Evolutionary conservation across 2,329 filamentous ascomycete species (phyloP).

Genomic region (Acephala macrosclerotiorum): DNA sequence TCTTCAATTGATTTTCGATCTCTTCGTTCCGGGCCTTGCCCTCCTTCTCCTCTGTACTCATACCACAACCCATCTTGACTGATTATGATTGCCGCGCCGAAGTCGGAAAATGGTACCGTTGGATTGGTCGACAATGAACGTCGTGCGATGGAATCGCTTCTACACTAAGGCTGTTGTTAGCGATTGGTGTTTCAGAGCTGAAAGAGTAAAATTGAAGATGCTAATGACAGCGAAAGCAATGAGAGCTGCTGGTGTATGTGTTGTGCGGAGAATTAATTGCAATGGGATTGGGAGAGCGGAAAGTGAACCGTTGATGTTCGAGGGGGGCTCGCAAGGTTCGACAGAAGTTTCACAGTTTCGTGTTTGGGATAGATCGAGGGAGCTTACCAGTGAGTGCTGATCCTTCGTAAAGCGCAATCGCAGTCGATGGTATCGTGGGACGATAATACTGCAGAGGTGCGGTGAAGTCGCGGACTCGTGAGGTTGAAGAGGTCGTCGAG

Average conservation of each 20-base stretch:
- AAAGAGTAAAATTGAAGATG: background rate
- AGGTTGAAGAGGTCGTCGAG: too few relatives aligned
- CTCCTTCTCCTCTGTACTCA: constrained; percentile 99
- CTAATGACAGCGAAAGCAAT: background rate
- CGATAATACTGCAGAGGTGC: too few relatives aligned
- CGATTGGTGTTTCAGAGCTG: background rate
- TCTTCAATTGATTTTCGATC: constrained; percentile 99
- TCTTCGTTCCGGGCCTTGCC: constrained; percentile 99
- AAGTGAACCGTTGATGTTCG: constrained; percentile 3
- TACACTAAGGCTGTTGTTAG: background rate
- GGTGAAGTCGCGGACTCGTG: too few relatives aligned
- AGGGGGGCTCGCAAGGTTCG: background rate
- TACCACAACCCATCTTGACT: constrained; percentile 96
- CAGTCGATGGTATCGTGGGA: background rate
- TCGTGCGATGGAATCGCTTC: background rate
- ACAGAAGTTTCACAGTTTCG: constrained; percentile 18
- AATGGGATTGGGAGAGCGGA: background rate
- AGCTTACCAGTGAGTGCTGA: constrained; percentile 27
- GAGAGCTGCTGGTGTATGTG: background rate
- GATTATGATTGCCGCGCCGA: constrained; percentile 33
- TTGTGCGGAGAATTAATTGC: constrained; percentile 1
- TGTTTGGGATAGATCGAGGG: constrained; percentile 7
- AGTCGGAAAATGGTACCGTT: constrained; percentile 15
- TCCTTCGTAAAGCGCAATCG: background rate
- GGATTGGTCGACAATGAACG: background rate